Base-by-base conservation (phyloP, 2,329 filamentous ascomycete species). In the Aspergillus unguis region DNA sequence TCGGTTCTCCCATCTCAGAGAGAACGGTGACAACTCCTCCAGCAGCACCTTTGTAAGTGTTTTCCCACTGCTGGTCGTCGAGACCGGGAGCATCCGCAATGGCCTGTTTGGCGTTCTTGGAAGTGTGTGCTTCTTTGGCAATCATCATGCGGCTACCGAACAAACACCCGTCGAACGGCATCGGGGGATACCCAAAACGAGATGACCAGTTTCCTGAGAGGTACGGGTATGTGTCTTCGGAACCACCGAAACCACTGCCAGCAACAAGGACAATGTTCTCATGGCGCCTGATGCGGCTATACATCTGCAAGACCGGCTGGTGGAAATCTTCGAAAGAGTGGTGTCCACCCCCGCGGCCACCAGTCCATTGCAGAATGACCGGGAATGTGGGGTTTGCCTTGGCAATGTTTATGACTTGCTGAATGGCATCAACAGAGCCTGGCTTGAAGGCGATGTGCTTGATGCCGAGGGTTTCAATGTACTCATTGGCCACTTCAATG, bases 1-100 rank as follows among this genome's bases (percentile, higher is more conserved):
- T 99, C 5, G 94, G 95, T 79, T 99, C 94, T 42, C 94, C 95
- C 95, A 99, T 99, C 76, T 99, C 94, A 1, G 94, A 99, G 59
- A 91, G 85, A 44, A 99, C 94, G 28, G 94, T 99, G 65, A 99
- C 92, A 58, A 99, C 85, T 70, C 94, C 94, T 65, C 94, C 94
- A 52, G 92, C 88, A 27, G 91, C 81, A 17, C 89, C 90, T 77
- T 92, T 90, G 79, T 96, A 96, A 4, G 90, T 95, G 75, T 92
- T 86, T 75, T 96, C 91, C 92, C 92, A 96, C 61, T 92, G 81
- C 56, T 71, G 73, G 66, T 96, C 91, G 46, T 88, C 87, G 33
- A 96, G 79, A 69, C 92, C 92, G 55, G 85, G 83, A 3, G 92
- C 90, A 56, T 92, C 89, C 36, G 89, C 86, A 64, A 96, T 96